Conservation (phyloP, 1,284 basidiomycete genomes). For the Albatrellus sp. region DNA sequence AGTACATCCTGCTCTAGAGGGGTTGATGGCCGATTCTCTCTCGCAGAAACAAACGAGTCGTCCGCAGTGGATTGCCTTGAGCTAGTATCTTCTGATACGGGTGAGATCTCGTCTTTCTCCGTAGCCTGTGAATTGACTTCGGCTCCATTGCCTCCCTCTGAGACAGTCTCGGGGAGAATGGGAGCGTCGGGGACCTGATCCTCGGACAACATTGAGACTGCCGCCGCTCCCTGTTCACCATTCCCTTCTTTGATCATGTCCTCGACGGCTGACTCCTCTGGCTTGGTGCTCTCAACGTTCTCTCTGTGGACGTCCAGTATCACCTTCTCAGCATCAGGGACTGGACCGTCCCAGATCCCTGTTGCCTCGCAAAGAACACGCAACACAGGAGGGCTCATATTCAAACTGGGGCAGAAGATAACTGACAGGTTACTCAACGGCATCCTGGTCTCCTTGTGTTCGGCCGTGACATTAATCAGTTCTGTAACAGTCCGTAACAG, state of each 20-base stretch:
- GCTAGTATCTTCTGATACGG: no score
- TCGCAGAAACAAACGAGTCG: constrained; percentile 2
- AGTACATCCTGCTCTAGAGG: no score
- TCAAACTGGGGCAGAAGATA: constrained; percentile 71
- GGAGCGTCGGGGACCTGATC: neutral
- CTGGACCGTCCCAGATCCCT: constrained; percentile 41
- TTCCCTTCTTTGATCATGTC: neutral
- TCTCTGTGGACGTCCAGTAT: constrained; percentile 1
- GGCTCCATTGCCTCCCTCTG: neutral
- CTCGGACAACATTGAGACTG: no score
- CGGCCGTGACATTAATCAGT: constrained; percentile 57
- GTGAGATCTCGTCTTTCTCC: no score
- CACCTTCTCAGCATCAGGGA: constrained; percentile 10
- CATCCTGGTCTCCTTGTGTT: constrained; percentile 68
- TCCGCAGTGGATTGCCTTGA: no score
- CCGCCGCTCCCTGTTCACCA: no score
- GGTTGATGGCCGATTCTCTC: no score
- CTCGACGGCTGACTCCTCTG: neutral
- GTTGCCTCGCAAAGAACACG: constrained; percentile 62
- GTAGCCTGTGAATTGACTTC: neutral
- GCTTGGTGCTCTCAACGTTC: neutral
- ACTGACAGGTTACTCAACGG: constrained; percentile 70
- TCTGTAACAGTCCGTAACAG: constrained; percentile 62
- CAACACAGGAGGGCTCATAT: constrained; percentile 66
- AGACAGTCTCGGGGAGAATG: neutral